These are phyloP conservation scores for Globisporangium acanthophoron DNA, from an alignment of 352 stramenopile species.

Conservation along the genomic window DNA sequence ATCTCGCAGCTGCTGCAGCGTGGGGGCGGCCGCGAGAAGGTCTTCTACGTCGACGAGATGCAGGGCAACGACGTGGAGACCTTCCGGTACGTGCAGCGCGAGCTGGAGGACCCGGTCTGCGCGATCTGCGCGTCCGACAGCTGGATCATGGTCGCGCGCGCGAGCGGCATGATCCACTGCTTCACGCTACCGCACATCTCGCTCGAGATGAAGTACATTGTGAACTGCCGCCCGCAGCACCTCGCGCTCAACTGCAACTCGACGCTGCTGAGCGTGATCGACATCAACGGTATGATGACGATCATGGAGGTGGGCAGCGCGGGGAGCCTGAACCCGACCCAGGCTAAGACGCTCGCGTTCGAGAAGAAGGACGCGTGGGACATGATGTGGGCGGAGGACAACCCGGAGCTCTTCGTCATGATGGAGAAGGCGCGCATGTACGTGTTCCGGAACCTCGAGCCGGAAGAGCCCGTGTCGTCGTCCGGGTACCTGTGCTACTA, in stretches of 20 bases:
- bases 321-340: conserved; percentile 51
- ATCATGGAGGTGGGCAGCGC: conserved; percentile 78
- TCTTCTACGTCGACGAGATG: conserved; percentile 88
- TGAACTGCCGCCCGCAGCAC: conserved; percentile 72
- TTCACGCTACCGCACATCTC: conserved; percentile 91
- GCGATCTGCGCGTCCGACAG: conserved; percentile 82
- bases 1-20: conserved; percentile 67
- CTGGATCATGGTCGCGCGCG: conserved; percentile 78
- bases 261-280: conserved; percentile 85
- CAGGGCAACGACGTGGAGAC: conserved; percentile 68
- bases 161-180: conserved; percentile 80
- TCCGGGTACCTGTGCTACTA: conserved; percentile 89
- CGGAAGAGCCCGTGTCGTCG: conserved; percentile 87
- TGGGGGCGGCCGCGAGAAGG: conserved; percentile 74
- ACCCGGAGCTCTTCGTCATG: conserved; percentile 89
- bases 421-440: conserved; percentile 93
- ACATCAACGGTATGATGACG: conserved; percentile 84
- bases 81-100: conserved; percentile 61
- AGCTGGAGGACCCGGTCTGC: conserved; percentile 83
- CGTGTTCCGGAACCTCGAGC: conserved; percentile 76
- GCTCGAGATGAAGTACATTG: conserved; percentile 88
- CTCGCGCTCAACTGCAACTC: conserved; percentile 88
- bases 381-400: conserved; percentile 90
- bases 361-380: conserved; percentile 91
- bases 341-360: conserved; percentile 70